These are phyloP conservation scores for Juglanconis oblonga DNA, from an alignment of 2,329 filamentous ascomycete genomes.

Conservation along the genomic window DNA sequence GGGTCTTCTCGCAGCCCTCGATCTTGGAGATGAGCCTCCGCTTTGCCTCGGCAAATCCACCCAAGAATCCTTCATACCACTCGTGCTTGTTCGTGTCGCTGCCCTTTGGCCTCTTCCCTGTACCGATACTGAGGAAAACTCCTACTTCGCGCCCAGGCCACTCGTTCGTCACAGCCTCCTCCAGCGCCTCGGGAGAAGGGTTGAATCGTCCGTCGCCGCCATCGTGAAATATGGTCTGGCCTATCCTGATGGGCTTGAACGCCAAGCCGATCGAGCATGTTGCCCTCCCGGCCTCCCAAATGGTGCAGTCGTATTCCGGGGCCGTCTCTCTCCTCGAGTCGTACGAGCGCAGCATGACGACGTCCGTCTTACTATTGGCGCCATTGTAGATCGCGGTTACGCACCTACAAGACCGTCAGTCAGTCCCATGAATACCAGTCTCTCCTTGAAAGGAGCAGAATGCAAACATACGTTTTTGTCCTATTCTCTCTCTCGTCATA, in stretches of 20 bases:
- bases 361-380: conserved; percentile 63
- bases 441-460: background rate
- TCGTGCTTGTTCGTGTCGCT: conserved; percentile 69
- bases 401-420: conserved; percentile 53
- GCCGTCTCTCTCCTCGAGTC: conserved; percentile 89
- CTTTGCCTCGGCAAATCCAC: conserved; percentile 88
- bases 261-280: conserved; percentile 87
- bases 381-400: conserved; percentile 91
- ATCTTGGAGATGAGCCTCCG: conserved; percentile 85
- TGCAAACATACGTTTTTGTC: conserved; percentile 75
- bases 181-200: conserved; percentile 77
- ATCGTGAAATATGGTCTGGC: conserved; percentile 90
- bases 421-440: background rate
- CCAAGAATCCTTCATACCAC: conserved; percentile 94
- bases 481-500: conserved; percentile 84
- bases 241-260: conserved; percentile 93
- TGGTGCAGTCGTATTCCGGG: conserved; percentile 88
- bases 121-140: conserved; percentile 91
- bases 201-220: conserved; percentile 92
- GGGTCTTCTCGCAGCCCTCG: conserved; percentile 88
- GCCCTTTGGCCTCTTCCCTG: conserved; percentile 70
- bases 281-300: conserved; percentile 96
- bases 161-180: conserved; percentile 88
- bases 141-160: conserved; percentile 93
- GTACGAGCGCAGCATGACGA: conserved; percentile 84